phyloP scores from a whole-genome alignment of 495 filamentous ascomycete species.

The Daldinia loculata region DNA sequence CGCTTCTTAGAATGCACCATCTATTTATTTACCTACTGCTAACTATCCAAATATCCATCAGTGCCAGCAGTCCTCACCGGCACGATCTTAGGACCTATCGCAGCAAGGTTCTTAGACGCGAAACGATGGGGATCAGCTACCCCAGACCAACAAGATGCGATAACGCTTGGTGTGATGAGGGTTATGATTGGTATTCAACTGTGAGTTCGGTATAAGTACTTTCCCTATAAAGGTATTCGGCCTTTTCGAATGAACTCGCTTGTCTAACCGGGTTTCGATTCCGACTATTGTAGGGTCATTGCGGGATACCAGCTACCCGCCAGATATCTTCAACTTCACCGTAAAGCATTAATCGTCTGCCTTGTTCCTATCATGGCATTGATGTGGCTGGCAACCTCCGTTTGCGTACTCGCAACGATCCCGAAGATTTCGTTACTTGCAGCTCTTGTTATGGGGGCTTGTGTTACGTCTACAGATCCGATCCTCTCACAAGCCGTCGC shows the following conservation, averaged over 20 bases:
- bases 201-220: slow-evolving; percentile 41
- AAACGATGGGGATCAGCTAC: slow-evolving; percentile 53
- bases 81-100: slow-evolving; percentile 57
- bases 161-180: slow-evolving; percentile 60
- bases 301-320: slow-evolving; percentile 87
- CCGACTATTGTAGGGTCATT: slow-evolving; percentile 60
- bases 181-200: slow-evolving; percentile 66
- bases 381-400: slow-evolving; percentile 84
- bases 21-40: slow-evolving; percentile 8
- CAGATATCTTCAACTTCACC: slow-evolving; percentile 77
- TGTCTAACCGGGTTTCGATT: slow-evolving; percentile 48
- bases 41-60: slow-evolving; percentile 20
- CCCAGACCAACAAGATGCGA: slow-evolving; percentile 51
- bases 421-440: slow-evolving; percentile 59
- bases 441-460: slow-evolving; percentile 67
- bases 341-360: slow-evolving; percentile 75
- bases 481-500: slow-evolving; percentile 68
- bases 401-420: slow-evolving; percentile 77
- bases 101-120: slow-evolving; percentile 58
- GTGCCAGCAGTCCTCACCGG: slow-evolving; percentile 63
- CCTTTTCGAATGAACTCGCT: slow-evolving; percentile 38
- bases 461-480: slow-evolving; percentile 69
- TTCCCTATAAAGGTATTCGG: slow-evolving; percentile 48
- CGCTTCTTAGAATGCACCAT: background rate
- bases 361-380: slow-evolving; percentile 86